Conservation (phyloP, 176 grass and related monocot genomes). For the Elaeis guineensis region DNA sequence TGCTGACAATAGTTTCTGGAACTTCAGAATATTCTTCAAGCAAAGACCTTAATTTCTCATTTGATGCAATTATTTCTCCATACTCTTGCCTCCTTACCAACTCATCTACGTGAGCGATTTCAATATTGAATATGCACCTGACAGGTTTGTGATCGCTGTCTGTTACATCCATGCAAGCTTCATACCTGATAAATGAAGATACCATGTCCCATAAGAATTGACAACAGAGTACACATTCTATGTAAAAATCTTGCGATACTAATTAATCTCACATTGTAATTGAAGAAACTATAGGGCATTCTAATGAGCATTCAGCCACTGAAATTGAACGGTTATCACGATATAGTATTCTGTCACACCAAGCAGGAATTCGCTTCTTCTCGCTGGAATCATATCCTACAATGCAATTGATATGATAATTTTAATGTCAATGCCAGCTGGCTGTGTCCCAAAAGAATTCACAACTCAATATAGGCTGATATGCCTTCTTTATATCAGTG, state of each 20-base stretch:
- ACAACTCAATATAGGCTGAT: no score
- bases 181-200: constrained; percentile 54
- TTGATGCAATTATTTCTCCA: constrained; percentile 60
- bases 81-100: constrained; percentile 78
- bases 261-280: constrained; percentile 61
- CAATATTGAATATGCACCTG: constrained; percentile 83
- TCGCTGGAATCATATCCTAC: constrained; percentile 94
- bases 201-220: background rate
- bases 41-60: constrained; percentile 51
- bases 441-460: no score
- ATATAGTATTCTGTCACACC: constrained; percentile 94
- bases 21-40: constrained; percentile 58
- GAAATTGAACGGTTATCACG: constrained; percentile 82
- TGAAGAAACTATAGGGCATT: constrained; percentile 85
- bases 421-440: background rate
- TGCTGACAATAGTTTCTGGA: constrained; percentile 74
- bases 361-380: constrained; percentile 94
- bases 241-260: background rate
- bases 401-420: constrained; percentile 27
- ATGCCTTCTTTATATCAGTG: no score
- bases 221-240: background rate
- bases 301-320: constrained; percentile 73
- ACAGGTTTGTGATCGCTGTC: constrained; percentile 98
- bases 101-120: constrained; percentile 81
- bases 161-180: constrained; percentile 85